Evolutionary conservation across 305 asterid species (phyloP).

Genomic region (Fraxinus latifolia): DNA sequence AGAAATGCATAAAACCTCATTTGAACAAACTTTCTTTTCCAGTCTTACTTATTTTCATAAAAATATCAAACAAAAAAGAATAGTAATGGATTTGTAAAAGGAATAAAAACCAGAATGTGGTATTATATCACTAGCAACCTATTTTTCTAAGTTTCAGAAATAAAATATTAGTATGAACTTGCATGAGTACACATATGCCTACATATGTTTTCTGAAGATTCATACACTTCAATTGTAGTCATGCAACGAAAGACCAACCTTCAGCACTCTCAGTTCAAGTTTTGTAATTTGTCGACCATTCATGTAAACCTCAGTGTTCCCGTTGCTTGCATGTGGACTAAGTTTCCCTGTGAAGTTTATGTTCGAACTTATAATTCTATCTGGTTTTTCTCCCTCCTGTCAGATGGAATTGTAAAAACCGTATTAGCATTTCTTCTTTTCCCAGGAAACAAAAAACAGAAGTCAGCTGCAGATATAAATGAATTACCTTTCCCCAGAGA

Average conservation of each 20-base stretch:
- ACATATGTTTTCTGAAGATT: background rate
- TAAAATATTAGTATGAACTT: background rate
- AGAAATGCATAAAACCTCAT: background rate
- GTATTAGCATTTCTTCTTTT: conserved; percentile 22
- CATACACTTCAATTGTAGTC: background rate
- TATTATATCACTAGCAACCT: background rate
- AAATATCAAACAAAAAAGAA: background rate
- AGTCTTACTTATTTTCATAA: background rate
- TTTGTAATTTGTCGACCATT: conserved; percentile 95
- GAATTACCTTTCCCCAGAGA: conserved; percentile 46
- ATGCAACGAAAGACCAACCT: conserved; percentile 43
- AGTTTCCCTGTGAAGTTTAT: conserved; percentile 89
- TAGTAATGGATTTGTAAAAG: background rate
- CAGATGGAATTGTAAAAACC: conserved; percentile 17
- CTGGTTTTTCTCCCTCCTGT: conserved; percentile 97
- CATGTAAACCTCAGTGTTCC: conserved; percentile 86
- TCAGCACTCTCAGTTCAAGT: conserved; percentile 77
- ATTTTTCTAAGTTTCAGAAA: background rate
- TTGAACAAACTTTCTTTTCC: background rate
- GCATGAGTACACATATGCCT: background rate
- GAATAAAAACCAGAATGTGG: background rate
- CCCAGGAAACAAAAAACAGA: background rate
- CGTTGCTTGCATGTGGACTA: conserved; percentile 84
- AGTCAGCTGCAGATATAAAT: background rate
- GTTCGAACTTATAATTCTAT: conserved; percentile 80